Percentiles rank a stretch among this genome's conserved stretches.
Conservation (phyloP, 2,329 filamentous ascomycete species). For the Pseudogymnoascus sp. region DNA sequence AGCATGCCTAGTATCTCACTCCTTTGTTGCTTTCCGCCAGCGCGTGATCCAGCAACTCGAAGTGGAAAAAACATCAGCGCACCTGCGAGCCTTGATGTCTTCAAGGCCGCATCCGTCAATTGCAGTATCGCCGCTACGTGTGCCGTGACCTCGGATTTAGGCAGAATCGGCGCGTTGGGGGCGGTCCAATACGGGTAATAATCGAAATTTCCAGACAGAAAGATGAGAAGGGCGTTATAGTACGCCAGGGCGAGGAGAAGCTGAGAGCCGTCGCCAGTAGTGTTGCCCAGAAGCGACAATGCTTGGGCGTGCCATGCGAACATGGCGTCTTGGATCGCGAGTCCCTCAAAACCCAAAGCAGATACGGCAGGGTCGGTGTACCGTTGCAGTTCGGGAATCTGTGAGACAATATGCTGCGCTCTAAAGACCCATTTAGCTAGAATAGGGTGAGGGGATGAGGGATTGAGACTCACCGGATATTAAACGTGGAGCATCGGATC, state of each 20-base stretch:
- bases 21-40: slow-evolving; percentile 10
- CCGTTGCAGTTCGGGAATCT: background rate
- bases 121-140: slow-evolving; percentile 17
- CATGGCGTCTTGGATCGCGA: slow-evolving; percentile 11
- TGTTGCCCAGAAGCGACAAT: background rate
- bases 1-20: slow-evolving; percentile 14
- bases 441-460: background rate
- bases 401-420: background rate
- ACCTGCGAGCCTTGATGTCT: slow-evolving; percentile 16
- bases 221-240: slow-evolving; percentile 20
- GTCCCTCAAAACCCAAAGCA: slow-evolving; percentile 13
- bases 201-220: slow-evolving; percentile 20
- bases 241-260: slow-evolving; percentile 15
- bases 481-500: slow-evolving; percentile 15
- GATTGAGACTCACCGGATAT: slow-evolving; percentile 11
- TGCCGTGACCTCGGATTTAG: slow-evolving; percentile 5
- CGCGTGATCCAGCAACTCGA: slow-evolving; percentile 20
- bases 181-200: slow-evolving; percentile 16
- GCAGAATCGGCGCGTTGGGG: slow-evolving; percentile 10
- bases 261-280: background rate
- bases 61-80: slow-evolving; percentile 20
- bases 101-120: slow-evolving; percentile 11
- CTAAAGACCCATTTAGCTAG: background rate
- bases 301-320: slow-evolving; percentile 13
- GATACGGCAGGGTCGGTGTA: no score